Base-by-base conservation (phyloP, 805 yeast species). In the Myxozyma melibiosi region DNA sequence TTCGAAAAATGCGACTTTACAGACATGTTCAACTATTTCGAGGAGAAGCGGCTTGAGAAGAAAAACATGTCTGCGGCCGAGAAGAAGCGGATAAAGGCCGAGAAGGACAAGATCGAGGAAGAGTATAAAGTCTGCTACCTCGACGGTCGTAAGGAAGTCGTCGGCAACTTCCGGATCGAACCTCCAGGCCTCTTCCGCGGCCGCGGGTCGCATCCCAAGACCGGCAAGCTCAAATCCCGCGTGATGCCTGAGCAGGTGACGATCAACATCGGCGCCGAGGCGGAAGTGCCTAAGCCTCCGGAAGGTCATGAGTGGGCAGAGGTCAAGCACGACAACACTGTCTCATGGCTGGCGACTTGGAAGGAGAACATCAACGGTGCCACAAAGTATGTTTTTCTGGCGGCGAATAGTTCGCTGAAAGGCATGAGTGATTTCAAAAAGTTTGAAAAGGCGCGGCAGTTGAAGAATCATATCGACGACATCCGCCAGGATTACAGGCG, bases 321-420 rank as follows among this genome's bases (percentile, higher is more conserved):
- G 65, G 78, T 92, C 25, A 80, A 80, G 63, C 95, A 91, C 70
- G 97, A 92, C 70, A 86, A 86, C 65, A 85, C 90, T 0, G 97
- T 91, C 27, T 84, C 92, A 11, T 92, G 99, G 99, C 77, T 92
- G 53, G 98, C 97, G 0, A 90, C 86, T 88, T 92, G 97, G 97
- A 84, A 86, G 69, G 98, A 92, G 72, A 92, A 92, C 68, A 88
- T 92, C 64, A 83, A 88, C 47, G 88, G 86, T 64, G 79, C 86
- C 28, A 81, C 84, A 66, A 92, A 92, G 71, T 92, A 92, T 70
- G 98, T 92, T 51, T 78, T 96, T 68, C 83, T 92, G 72, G 96
- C 96, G 4, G 94, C 92, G 20, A 88, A 83, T 65, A 91, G 97
- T 0, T 86, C 96, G 1, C 75, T 92, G 62, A 92, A 91, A 73